A percentile compares a stretch with the other conserved stretches of the same genome.
Evolutionary conservation across 345 rosid species (phyloP).

Genomic region (Rhodamnia rubescens): DNA sequence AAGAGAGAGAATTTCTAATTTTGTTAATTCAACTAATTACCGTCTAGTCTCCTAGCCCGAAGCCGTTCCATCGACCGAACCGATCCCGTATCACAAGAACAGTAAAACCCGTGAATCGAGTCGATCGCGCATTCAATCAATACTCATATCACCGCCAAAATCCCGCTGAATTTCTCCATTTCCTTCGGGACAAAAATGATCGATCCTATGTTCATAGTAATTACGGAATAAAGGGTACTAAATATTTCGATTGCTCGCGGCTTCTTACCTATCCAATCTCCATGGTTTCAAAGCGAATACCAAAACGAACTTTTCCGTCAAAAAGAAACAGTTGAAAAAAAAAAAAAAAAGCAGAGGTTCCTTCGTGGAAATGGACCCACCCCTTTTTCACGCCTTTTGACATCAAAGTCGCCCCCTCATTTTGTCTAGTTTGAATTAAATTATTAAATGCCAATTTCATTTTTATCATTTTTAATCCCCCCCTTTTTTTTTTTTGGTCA

Average conservation of each 20-base stretch:
- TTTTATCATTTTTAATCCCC: not conserved
- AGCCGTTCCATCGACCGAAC: not conserved
- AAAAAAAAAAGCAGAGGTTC: not conserved
- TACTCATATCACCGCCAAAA: rapidly evolving
- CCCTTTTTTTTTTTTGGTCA: no score
- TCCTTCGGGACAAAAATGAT: not conserved
- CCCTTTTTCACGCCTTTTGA: not conserved
- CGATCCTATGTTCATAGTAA: not conserved
- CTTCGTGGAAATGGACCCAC: not conserved
- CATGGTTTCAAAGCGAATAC: not conserved
- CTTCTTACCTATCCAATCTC: not conserved
- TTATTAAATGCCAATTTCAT: not conserved
- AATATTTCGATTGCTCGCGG: not conserved
- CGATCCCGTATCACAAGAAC: rapidly evolving
- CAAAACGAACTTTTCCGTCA: not conserved
- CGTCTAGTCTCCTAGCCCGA: not conserved
- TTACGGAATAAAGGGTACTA: not conserved
- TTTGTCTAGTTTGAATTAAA: not conserved
- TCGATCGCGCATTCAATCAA: not conserved
- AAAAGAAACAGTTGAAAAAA: not conserved
- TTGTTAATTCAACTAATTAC: not conserved
- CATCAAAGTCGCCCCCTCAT: not conserved
- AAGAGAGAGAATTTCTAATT: not conserved
- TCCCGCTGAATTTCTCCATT: rapidly evolving
- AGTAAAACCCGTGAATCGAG: not conserved